phyloP scores from a whole-genome alignment of 2,329 filamentous ascomycete genomes.

The Calonectria hawksworthii region DNA sequence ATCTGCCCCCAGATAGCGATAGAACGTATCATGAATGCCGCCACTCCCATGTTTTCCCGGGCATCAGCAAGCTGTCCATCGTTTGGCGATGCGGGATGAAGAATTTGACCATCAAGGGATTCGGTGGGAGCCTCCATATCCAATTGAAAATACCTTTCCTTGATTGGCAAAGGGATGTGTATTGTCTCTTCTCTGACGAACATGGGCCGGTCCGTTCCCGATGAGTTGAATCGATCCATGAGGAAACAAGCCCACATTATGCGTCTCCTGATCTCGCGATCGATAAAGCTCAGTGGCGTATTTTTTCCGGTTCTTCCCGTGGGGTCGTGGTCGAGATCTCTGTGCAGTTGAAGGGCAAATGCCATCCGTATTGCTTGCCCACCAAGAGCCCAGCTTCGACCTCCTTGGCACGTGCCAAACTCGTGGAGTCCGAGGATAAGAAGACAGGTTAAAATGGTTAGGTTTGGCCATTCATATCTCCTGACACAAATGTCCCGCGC shows the following conservation, averaged over 20 bases:
- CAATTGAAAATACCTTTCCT: constrained; percentile 89
- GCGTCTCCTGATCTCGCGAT: constrained; percentile 90
- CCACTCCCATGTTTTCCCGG: constrained; percentile 91
- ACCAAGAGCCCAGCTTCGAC: constrained; percentile 94
- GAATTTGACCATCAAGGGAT: constrained; percentile 79
- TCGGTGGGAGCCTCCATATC: constrained; percentile 93
- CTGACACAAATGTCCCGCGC: constrained; percentile 90
- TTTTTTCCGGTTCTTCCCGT: constrained; percentile 72
- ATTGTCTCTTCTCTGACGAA: constrained; percentile 93
- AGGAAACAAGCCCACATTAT: constrained; percentile 99
- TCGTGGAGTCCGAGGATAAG: constrained; percentile 92
- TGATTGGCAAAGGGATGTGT: constrained; percentile 90
- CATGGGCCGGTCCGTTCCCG: constrained; percentile 90
- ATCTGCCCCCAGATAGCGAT: constrained; percentile 93
- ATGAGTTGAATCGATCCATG: constrained; percentile 98
- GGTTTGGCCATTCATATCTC: constrained; percentile 94
- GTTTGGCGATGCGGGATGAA: constrained; percentile 72
- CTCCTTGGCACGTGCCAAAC: constrained; percentile 96
- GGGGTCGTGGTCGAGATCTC: constrained; percentile 88
- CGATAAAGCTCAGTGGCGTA: constrained; percentile 85
- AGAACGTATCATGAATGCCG: constrained; percentile 88
- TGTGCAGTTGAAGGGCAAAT: constrained; percentile 93
- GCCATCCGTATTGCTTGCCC: constrained; percentile 98
- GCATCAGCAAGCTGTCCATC: constrained; percentile 76
- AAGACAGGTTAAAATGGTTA: constrained; percentile 93